Percentiles rank a stretch among this genome's conserved stretches.
These are phyloP conservation scores for Cochlearia excelsa DNA, from an alignment of 345 rosid species.

Conservation along the genomic window DNA sequence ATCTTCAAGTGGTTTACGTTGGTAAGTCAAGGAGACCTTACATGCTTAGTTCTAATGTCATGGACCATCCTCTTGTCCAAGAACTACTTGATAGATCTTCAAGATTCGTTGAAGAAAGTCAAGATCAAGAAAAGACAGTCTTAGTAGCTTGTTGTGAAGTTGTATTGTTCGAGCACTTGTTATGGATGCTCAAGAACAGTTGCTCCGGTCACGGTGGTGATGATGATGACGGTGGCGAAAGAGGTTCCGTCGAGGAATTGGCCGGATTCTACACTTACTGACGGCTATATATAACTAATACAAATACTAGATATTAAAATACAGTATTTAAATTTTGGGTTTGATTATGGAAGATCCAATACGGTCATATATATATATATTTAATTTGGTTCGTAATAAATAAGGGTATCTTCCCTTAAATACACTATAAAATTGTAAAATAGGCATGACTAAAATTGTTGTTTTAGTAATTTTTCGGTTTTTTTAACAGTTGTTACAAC, in stretches of 20 bases:
- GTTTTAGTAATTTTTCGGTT: too few species aligned
- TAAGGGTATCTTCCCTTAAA: background rate
- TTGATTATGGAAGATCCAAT: slow-evolving; percentile 2
- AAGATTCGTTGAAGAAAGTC: slow-evolving; percentile 25
- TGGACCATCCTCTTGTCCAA: slow-evolving; percentile 72
- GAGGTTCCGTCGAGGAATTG: slow-evolving; percentile 30
- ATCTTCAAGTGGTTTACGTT: slow-evolving; percentile 59
- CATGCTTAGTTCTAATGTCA: slow-evolving; percentile 45
- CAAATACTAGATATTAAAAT: too few species aligned
- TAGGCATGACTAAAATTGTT: too few species aligned
- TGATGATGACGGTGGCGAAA: background rate
- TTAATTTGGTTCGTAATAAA: slow-evolving; percentile 1
- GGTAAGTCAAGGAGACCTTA: slow-evolving; percentile 81
- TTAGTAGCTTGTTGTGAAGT: slow-evolving; percentile 76
- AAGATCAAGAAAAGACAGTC: slow-evolving; percentile 31
- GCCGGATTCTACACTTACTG: slow-evolving; percentile 62
- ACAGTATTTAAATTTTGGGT: background rate
- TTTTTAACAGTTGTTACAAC: too few species aligned
- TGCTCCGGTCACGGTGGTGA: slow-evolving; percentile 7
- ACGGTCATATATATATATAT: background rate
- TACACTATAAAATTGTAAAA: too few species aligned
- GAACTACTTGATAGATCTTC: slow-evolving; percentile 61
- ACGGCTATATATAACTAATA: background rate
- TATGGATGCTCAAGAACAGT: slow-evolving; percentile 76
- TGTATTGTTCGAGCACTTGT: slow-evolving; percentile 86